Evolutionary conservation across 139 green algal species (phyloP), one percentile per base, ranked within the genome.

Genomic region (Chlorella sp.): DNA sequence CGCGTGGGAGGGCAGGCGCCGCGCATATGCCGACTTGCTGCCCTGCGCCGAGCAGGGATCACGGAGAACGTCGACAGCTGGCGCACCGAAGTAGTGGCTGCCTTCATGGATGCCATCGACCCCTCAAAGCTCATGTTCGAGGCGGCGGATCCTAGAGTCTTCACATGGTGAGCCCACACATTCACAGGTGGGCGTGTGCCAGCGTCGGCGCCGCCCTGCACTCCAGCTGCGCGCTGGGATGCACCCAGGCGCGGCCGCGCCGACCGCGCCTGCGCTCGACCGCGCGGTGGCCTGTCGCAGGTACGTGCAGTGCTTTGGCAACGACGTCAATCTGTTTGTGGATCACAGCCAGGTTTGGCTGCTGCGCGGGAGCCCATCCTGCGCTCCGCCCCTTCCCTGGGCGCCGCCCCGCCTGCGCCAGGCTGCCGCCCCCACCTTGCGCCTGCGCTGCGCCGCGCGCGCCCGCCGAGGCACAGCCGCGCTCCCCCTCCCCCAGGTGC

Each of bases 111-210:
- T 19, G 84, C 91, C 60, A 69, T 86, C 11, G 89, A 88, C n/a
- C 83, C 84, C 17, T 77, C 92, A 43, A 87, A 86, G 40, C 87
- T 91, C 77, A 84, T 84, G 79, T 84, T 84, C 68, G 79, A 84
- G 68, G 79, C 79, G 21, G 63, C 73, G 27, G 79, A 84, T 43
- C 79, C 79, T 17, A 15, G 68, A 9, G 79, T 84, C 2, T 84
- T 81, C 69, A 70, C 19, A 60, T 84, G 67, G 67, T 73, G 29
- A 41, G 67, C 25, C n/a, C n/a, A 29, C 8, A 48, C 8, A 21
- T 46, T 67, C 35, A 8, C 3, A 31, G 55, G n/a, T 17, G 27
- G 5, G 55, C 25, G n/a, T 40, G 55, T 55, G 35, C 33, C 33
- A 46, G 35, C 33, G 35, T 35, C 2, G 7, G 35, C 35, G n/a